Base-by-base conservation (phyloP, 2,329 filamentous ascomycete species). In the Penicillium sp. region DNA sequence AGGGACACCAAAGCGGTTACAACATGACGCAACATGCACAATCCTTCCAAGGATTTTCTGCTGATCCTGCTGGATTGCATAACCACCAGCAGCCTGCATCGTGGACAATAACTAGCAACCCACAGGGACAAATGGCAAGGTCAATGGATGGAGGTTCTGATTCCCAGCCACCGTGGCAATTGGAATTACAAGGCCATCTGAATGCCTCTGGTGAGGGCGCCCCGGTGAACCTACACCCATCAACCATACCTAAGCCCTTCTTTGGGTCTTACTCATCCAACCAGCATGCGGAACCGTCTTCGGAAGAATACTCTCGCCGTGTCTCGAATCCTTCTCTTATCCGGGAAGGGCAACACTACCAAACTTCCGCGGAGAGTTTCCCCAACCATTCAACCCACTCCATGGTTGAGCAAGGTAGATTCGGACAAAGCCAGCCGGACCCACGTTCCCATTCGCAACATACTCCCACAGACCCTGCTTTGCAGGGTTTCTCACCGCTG, bases 161-260 rank as follows among this genome's bases (percentile, higher is more conserved):
- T 31, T 22, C 39, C 10, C 53, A 66, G 24, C 58, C 59, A 11
- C 54, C 59, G 45, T 67, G 65, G 65, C 61, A 59, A 45, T 11
- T 47, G 1, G 50, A 46, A 16, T 42, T 52, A 34, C 55, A 49
- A 18, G 13, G 40, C 1, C 34, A 56, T 13, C 20, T 34, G 13
- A 50, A 49, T 38, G n/a, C 44, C 20, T 9, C 34, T n/a, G 26
- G 54, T 22, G 54, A 58, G 18, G 13, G 13, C 5, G 22, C 32
- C 5, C 32, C 40, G 8, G 18, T 31, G 18, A 49, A 54, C 14
- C 24, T 24, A 20, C 51, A 35, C 26, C 18, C 31, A 11, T 53
- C 56, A 10, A 47, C n/a, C n/a, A 22, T 50, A 8, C 35, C 56
- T 13, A 55, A 57, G 35, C 44, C 56, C 34, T 43, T 56, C n/a